A percentile compares a stretch with the other conserved stretches of the same genome.
phyloP scores from a whole-genome alignment of 352 stramenopile species.

The Globisporangium alternatum region DNA sequence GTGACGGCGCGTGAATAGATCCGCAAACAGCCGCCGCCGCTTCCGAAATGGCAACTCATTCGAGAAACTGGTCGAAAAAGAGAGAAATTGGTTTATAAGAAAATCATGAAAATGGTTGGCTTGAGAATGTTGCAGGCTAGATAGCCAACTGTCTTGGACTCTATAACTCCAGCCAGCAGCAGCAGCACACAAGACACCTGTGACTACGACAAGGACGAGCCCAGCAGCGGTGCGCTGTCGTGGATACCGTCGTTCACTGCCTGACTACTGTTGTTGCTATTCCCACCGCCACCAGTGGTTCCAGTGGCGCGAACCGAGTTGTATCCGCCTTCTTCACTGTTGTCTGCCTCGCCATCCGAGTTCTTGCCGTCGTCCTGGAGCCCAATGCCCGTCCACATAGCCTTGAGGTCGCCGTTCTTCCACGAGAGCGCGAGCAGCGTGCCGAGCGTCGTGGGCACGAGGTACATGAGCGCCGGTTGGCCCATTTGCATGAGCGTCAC shows the following conservation, averaged over 20 bases:
- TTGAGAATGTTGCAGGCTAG: no score
- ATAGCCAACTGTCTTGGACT: neutral
- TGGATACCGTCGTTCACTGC: constrained; percentile 23
- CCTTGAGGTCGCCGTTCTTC: constrained; percentile 71
- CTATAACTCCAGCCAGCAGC: neutral
- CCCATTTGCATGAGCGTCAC: constrained; percentile 92
- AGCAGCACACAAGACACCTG: neutral
- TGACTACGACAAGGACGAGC: constrained; percentile 22
- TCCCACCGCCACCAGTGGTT: neutral
- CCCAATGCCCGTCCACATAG: constrained; percentile 47
- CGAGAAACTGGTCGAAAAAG: neutral
- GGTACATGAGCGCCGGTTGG: constrained; percentile 95
- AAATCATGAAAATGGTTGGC: neutral
- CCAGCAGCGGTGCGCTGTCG: constrained; percentile 34
- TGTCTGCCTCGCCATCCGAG: constrained; percentile 18
- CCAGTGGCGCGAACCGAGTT: constrained; percentile 16
- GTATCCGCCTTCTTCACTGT: constrained; percentile 21
- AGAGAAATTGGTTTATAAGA: neutral
- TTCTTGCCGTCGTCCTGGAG: constrained; percentile 17
- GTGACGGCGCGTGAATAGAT: neutral
- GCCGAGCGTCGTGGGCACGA: constrained; percentile 92
- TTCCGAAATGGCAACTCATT: neutral
- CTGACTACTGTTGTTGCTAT: neutral
- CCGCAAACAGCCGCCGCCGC: neutral
- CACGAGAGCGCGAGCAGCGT: constrained; percentile 62